Evolutionary conservation across 1,284 basidiomycete species (phyloP).

Genomic region (Ustilago shanxiensis): DNA sequence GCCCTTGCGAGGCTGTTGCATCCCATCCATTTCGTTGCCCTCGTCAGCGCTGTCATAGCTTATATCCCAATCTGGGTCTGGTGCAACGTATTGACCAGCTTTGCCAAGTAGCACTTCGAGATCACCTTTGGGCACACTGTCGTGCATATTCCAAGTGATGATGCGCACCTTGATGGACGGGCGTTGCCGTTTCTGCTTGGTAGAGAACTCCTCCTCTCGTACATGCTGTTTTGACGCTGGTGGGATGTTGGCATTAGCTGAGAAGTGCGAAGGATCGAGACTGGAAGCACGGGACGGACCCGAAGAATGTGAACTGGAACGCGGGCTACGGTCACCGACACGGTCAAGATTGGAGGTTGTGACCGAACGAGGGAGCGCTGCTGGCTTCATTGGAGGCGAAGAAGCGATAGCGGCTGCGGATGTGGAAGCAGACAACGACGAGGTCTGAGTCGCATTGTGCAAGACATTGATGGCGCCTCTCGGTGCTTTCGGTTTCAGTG

Average conservation of each 20-base stretch:
- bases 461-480: slow-evolving; percentile 36
- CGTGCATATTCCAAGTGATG: slow-evolving; percentile 74
- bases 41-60: slow-evolving; percentile 46
- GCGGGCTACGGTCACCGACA: not conserved
- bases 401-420: slow-evolving; percentile 7
- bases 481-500: slow-evolving; percentile 8
- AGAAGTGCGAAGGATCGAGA: slow-evolving; percentile 33
- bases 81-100: slow-evolving; percentile 74
- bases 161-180: slow-evolving; percentile 72
- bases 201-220: not conserved
- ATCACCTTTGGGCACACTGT: slow-evolving; percentile 77
- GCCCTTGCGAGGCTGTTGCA: slow-evolving; percentile 16
- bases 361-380: slow-evolving; percentile 25
- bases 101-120: slow-evolving; percentile 80
- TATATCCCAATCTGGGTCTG: slow-evolving; percentile 60
- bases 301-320: slow-evolving; percentile 13
- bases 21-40: slow-evolving; percentile 12
- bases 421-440: not conserved
- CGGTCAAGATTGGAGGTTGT: slow-evolving; percentile 27
- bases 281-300: slow-evolving; percentile 39
- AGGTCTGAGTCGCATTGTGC: not conserved
- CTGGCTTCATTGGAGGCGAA: slow-evolving; percentile 24
- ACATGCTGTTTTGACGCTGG: not conserved
- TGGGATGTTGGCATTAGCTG: not conserved
- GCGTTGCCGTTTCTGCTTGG: slow-evolving; percentile 37